phyloP scores from a whole-genome alignment of 2,329 filamentous ascomycete species.

The Fusarium sp. region DNA sequence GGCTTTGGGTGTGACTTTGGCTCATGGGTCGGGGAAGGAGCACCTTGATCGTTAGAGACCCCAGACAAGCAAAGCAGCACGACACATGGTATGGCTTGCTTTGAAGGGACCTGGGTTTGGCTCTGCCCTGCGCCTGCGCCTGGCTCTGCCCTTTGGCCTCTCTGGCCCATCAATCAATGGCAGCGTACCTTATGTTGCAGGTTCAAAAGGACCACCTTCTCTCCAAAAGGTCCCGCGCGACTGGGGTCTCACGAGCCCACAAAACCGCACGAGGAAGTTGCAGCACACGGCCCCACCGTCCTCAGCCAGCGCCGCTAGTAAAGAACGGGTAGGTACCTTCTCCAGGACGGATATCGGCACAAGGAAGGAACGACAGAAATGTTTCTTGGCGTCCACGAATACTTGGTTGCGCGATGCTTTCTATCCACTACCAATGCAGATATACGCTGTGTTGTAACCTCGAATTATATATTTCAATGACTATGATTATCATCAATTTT shows the following conservation, averaged over 20 bases:
- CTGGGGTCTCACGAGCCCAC: conserved; percentile 37
- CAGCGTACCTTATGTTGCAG: conserved; percentile 28
- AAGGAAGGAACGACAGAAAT: conserved; percentile 16
- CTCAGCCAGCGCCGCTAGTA: conserved; percentile 37
- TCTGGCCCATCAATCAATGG: conserved; percentile 2
- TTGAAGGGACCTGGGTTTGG: conserved; percentile 18
- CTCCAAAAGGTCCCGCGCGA: conserved; percentile 47
- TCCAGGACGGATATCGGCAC: conserved; percentile 23
- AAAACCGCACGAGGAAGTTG: conserved; percentile 41
- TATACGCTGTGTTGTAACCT: conserved; percentile 9
- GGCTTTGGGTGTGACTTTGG: conserved; percentile 13
- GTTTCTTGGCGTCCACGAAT: conserved; percentile 7
- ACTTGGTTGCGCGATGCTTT: conserved; percentile 1
- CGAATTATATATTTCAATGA: conserved; percentile 7
- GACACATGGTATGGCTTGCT: conserved; percentile 37
- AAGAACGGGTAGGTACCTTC: conserved; percentile 41
- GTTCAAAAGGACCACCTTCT: conserved; percentile 43
- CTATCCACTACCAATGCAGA: conserved; percentile 19
- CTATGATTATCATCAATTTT: conserved; percentile 1
- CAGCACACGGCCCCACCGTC: conserved; percentile 32
- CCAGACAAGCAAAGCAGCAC: conserved; percentile 19
- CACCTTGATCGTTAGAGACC: conserved; percentile 22
- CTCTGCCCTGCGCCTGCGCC: conserved; percentile 15
- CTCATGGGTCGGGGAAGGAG: conserved; percentile 25
- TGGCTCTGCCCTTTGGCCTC: conserved; percentile 6